A percentile compares a stretch with the other conserved stretches of the same genome.
Evolutionary conservation across 2,329 filamentous ascomycete genomes (phyloP).

Genomic region (Aspergillus piperis): DNA sequence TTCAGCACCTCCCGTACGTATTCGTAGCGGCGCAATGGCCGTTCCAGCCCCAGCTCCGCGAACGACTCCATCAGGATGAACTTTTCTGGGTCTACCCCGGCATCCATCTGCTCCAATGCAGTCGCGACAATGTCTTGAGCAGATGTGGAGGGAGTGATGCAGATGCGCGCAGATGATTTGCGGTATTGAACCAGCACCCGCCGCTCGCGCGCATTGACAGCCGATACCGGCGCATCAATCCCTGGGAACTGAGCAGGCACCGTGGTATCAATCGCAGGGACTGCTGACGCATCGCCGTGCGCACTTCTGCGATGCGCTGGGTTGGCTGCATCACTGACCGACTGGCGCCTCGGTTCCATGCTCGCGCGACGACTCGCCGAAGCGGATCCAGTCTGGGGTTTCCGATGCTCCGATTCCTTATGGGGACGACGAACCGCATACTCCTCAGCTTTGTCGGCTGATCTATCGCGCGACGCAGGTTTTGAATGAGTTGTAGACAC

Average conservation of each 20-base stretch:
- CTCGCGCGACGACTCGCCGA: slow-evolving; percentile 12
- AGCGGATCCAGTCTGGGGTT: background rate
- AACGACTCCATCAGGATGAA: slow-evolving; percentile 80
- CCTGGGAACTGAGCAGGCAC: slow-evolving; percentile 47
- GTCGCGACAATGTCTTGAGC: slow-evolving; percentile 70
- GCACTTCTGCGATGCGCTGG: slow-evolving; percentile 20
- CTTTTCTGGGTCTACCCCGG: slow-evolving; percentile 63
- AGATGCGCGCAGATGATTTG: slow-evolving; percentile 68
- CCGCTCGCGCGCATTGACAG: slow-evolving; percentile 76
- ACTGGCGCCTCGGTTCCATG: slow-evolving; percentile 28
- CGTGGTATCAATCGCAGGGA: slow-evolving; percentile 13
- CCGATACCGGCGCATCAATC: slow-evolving; percentile 76
- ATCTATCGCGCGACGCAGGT: slow-evolving; percentile 16
- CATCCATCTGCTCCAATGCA: slow-evolving; percentile 63
- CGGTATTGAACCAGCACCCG: slow-evolving; percentile 73
- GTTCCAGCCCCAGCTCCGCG: slow-evolving; percentile 72
- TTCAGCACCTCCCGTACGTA: slow-evolving; percentile 84
- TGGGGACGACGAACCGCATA: background rate
- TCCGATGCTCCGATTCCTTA: background rate
- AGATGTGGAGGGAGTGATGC: slow-evolving; percentile 73
- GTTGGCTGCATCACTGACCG: slow-evolving; percentile 34
- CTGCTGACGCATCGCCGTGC: slow-evolving; percentile 1
- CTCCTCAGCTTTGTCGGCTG: slow-evolving; percentile 1
- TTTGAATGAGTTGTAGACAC: slow-evolving; percentile 10
- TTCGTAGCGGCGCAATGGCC: slow-evolving; percentile 82